A percentile compares a stretch with the other conserved stretches of the same genome.
These are phyloP conservation scores for Chlamydomonas sp. DNA, from an alignment of 139 green algal species.

Conservation along the genomic window DNA sequence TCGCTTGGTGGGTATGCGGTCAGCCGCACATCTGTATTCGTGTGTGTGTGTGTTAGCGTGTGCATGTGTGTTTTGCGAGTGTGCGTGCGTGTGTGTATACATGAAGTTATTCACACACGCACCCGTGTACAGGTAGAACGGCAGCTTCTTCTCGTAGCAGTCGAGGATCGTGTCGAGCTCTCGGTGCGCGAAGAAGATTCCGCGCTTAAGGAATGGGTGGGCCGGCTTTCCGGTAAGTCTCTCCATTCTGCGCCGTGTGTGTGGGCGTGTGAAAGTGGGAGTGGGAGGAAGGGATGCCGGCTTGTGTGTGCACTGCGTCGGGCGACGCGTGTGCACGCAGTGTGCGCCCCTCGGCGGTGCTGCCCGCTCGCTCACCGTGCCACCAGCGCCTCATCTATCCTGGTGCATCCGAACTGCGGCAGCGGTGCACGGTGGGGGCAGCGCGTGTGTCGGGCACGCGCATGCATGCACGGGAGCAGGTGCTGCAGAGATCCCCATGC, in stretches of 20 bases:
- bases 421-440: not conserved
- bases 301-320: not conserved
- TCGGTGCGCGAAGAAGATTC: constrained; percentile 92
- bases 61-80: too few species aligned
- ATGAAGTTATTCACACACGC: too few species aligned
- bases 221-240: constrained; percentile 61
- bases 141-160: constrained; percentile 81
- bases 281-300: too few species aligned
- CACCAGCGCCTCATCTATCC: constrained; percentile 31
- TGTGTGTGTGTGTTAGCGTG: too few species aligned
- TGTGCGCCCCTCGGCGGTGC: too few species aligned
- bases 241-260: constrained; percentile 54
- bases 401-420: constrained; percentile 43
- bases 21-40: too few species aligned
- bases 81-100: too few species aligned
- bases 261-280: not conserved
- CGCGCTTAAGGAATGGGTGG: constrained; percentile 88
- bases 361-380: constrained; percentile 33
- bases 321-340: too few species aligned
- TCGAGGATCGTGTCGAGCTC: constrained; percentile 86
- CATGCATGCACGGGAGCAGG: too few species aligned
- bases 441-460: too few species aligned
- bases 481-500: too few species aligned
- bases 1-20: too few species aligned
- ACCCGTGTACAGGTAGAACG: constrained; percentile 97